Evolutionary conservation across 108 stramenopile species (phyloP).

Genomic region (Heterococcus sp.): DNA sequence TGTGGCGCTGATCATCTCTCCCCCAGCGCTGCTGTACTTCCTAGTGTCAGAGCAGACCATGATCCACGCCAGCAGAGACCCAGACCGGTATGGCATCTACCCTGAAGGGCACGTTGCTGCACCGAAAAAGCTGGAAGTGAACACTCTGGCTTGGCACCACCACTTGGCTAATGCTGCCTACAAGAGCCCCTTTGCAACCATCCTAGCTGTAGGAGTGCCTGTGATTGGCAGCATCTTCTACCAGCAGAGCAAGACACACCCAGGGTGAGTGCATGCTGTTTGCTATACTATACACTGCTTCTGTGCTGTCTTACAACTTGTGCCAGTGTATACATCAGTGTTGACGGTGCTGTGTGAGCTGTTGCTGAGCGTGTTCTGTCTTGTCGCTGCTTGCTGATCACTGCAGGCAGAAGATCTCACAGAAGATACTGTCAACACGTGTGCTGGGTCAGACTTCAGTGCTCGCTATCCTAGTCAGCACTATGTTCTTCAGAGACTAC

Average conservation of each 20-base stretch:
- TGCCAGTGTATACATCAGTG: too few species aligned
- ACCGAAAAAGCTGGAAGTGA: background rate
- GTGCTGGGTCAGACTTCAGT: conserved; percentile 44
- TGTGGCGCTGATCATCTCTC: conserved; percentile 26
- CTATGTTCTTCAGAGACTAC: background rate
- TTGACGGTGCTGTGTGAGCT: too few species aligned
- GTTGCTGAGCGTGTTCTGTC: too few species aligned
- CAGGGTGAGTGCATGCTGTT: too few species aligned
- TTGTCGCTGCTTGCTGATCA: too few species aligned
- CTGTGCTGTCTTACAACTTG: too few species aligned
- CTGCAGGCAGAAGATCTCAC: conserved; percentile 42
- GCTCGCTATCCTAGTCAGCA: background rate
- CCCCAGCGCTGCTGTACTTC: background rate
- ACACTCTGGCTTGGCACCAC: conserved; percentile 1
- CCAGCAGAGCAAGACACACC: conserved; percentile 20
- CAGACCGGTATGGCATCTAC: conserved; percentile 18
- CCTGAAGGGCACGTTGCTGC: background rate
- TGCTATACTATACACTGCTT: too few species aligned
- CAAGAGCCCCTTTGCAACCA: conserved; percentile 19
- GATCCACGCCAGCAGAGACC: conserved; percentile 28
- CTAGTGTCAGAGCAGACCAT: conserved; percentile 25
- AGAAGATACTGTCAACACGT: conserved; percentile 43
- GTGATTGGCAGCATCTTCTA: conserved; percentile 30
- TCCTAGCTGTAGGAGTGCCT: conserved; percentile 16
- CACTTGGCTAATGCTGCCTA: conserved; percentile 19